These are phyloP conservation scores for Alnus rubra DNA, from an alignment of 306 rosid genomes.

Conservation along the genomic window DNA sequence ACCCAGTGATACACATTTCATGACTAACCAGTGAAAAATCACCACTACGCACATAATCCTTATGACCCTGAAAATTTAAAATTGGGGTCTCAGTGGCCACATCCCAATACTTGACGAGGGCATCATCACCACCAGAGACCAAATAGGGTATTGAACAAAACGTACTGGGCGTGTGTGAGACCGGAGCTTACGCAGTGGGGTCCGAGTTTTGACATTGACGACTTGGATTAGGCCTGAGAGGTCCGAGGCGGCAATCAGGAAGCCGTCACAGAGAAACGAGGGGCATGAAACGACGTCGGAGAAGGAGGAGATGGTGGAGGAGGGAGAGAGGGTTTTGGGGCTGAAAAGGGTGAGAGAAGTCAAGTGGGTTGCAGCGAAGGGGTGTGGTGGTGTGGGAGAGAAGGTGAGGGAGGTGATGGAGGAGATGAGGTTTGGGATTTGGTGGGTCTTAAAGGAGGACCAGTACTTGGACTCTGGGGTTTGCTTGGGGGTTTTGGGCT, in stretches of 20 bases:
- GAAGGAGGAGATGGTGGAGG: conserved; percentile 60
- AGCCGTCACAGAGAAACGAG: conserved; percentile 79
- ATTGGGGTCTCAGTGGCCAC: conserved; percentile 52
- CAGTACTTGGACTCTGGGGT: conserved; percentile 77
- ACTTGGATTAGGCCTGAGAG: conserved; percentile 80
- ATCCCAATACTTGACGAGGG: conserved; percentile 80
- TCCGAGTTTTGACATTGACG: conserved; percentile 58
- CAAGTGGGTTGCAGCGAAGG: conserved; percentile 72
- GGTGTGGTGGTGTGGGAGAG: conserved; percentile 55
- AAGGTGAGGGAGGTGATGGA: conserved; percentile 61
- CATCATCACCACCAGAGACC: conserved; percentile 89
- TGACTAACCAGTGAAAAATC: conserved; percentile 69
- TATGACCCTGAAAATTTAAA: conserved; percentile 55
- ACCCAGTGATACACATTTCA: conserved; percentile 70
- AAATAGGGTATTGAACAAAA: conserved; percentile 75
- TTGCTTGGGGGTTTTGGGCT: conserved; percentile 58
- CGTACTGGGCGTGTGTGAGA: conserved; percentile 79
- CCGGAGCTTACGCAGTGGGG: conserved; percentile 61
- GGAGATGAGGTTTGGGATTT: conserved; percentile 60
- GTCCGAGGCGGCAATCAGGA: conserved; percentile 77
- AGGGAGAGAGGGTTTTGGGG: conserved; percentile 47
- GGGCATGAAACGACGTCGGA: conserved; percentile 63
- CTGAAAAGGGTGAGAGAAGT: conserved; percentile 58
- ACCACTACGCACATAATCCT: conserved; percentile 86
- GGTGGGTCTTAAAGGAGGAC: conserved; percentile 74